phyloP scores from a whole-genome alignment of 371 early-diverging fungal genomes.

The Nosema muscidifuracis region DNA sequence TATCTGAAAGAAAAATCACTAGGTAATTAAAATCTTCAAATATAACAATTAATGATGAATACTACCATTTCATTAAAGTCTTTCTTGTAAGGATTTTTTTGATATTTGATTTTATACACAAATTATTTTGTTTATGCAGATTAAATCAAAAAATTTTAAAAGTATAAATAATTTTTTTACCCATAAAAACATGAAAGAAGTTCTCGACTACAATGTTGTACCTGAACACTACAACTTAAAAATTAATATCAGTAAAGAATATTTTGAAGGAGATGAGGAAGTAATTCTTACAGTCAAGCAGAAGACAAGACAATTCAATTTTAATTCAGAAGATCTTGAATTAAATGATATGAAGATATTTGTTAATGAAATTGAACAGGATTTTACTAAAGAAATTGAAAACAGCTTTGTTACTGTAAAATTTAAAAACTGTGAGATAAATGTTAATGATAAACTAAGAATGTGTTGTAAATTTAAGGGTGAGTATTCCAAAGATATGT shows the following conservation, averaged over 20 bases:
- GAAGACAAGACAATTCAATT: neutral
- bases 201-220: constrained; percentile 14
- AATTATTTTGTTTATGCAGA: too few relatives aligned
- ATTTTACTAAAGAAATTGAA: neutral
- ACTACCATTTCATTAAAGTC: too few relatives aligned
- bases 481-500: constrained; percentile 37
- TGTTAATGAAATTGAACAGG: neutral
- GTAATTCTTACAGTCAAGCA: neutral
- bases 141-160: too few relatives aligned
- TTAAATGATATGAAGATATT: neutral
- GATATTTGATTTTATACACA: too few relatives aligned
- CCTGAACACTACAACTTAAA: constrained; percentile 22
- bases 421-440: neutral
- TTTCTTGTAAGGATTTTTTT: too few relatives aligned
- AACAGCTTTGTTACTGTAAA: neutral
- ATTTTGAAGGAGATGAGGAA: constrained; percentile 13
- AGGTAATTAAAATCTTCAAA: too few relatives aligned
- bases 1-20: too few relatives aligned
- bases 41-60: too few relatives aligned
- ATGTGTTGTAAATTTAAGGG: constrained; percentile 37
- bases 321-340: constrained; percentile 14
- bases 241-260: neutral
- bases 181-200: constrained; percentile 10
- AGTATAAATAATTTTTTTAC: neutral
- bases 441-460: neutral